A percentile compares a stretch with the other conserved stretches of the same genome.
These are phyloP conservation scores for Phtheirospermum japonicum DNA, from an alignment of 257 asterid species.

Conservation along the genomic window DNA sequence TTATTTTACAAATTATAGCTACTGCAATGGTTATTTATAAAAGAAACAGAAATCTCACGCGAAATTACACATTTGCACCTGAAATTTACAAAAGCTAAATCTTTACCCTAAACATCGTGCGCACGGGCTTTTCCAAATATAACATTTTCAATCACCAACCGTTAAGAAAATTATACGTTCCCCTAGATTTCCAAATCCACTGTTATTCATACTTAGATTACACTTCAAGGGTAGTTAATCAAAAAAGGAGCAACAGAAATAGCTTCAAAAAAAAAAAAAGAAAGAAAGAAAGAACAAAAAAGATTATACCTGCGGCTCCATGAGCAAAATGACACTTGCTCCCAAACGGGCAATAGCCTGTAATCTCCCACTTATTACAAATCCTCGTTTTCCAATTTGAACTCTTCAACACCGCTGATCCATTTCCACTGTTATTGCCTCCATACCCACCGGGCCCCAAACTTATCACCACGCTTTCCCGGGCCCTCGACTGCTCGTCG, in stretches of 20 bases:
- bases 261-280: too few relatives aligned
- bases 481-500: conserved; percentile 68
- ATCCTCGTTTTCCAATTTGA: conserved; percentile 95
- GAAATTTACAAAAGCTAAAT: too few relatives aligned
- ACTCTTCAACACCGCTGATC: conserved; percentile 49
- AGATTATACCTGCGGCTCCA: conserved; percentile 63
- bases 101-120: too few relatives aligned
- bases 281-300: neutral
- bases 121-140: too few relatives aligned
- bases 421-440: conserved; percentile 25
- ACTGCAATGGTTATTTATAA: neutral
- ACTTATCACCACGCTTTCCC: conserved; percentile 79
- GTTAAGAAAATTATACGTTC: too few relatives aligned
- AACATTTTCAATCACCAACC: too few relatives aligned
- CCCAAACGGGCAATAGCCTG: conserved; percentile 92
- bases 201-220: too few relatives aligned
- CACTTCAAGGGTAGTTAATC: too few relatives aligned
- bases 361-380: conserved; percentile 90
- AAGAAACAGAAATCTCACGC: neutral
- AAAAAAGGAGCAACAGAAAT: too few relatives aligned
- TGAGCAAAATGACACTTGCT: conserved; percentile 95
- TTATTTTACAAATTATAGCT: neutral
- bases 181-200: too few relatives aligned
- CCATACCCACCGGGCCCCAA: conserved; percentile 58
- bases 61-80: too few relatives aligned